phyloP scores from a whole-genome alignment of 1,284 basidiomycete species.

The Marasmius sp. region DNA sequence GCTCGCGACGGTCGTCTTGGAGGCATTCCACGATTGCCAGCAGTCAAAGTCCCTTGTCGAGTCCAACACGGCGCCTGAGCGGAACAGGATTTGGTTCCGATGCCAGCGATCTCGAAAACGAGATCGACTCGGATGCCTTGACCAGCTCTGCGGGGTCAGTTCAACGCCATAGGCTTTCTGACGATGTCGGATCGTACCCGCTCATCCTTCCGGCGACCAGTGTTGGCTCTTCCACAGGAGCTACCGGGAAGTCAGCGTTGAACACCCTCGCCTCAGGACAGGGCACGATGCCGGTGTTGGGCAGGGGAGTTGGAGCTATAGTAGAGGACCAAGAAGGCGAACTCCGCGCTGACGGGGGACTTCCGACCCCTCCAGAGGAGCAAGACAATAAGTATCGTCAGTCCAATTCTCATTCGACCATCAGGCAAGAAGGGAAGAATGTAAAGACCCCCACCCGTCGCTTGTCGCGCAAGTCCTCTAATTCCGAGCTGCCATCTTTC shows the following conservation, averaged over 20 bases:
- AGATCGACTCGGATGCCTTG: conserved; percentile 4
- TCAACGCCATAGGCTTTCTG: not conserved
- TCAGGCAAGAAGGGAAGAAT: not conserved
- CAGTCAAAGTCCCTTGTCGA: not conserved
- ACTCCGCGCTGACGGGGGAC: conserved; percentile 1
- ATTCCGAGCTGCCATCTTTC: not conserved
- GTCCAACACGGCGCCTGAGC: not conserved
- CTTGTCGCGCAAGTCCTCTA: too few species aligned
- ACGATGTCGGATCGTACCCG: not conserved
- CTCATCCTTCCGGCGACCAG: not conserved
- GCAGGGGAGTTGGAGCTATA: conserved; percentile 15
- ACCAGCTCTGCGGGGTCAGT: not conserved
- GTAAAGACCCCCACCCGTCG: not conserved
- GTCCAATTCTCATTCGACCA: not conserved
- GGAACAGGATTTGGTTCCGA: not conserved
- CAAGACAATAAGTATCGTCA: not conserved
- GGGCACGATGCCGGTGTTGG: conserved; percentile 3
- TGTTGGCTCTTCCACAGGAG: not conserved
- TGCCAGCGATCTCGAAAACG: not conserved
- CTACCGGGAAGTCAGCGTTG: not conserved
- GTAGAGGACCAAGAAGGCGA: conserved; percentile 21
- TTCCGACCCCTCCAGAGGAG: conserved; percentile 6
- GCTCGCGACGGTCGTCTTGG: not conserved
- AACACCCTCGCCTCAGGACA: not conserved
- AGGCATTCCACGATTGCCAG: not conserved